phyloP scores from a whole-genome alignment of 352 stramenopile species.

The Globisporangium heterothallicum region DNA sequence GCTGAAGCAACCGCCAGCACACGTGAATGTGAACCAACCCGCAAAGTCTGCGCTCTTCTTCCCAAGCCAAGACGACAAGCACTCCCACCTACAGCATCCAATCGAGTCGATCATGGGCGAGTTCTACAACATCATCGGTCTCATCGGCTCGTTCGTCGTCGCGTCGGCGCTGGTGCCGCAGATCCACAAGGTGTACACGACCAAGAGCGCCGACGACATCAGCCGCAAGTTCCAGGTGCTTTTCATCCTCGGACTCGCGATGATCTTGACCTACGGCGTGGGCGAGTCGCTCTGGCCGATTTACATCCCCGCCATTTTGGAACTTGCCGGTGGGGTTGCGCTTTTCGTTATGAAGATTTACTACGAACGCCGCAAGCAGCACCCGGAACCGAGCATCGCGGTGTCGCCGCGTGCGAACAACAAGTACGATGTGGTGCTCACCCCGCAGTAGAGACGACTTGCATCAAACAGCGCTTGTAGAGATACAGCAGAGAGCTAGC shows the following conservation, averaged over 20 bases:
- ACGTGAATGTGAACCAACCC: too few relatives aligned
- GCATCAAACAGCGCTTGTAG: too few relatives aligned
- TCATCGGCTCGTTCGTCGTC: slow-evolving; percentile 59
- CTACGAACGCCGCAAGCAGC: slow-evolving; percentile 16
- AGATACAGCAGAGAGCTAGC: too few relatives aligned
- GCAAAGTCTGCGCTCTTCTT: too few relatives aligned
- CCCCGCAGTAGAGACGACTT: too few relatives aligned
- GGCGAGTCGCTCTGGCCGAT: slow-evolving; percentile 40
- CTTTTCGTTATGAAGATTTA: slow-evolving; percentile 31
- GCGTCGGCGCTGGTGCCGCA: slow-evolving; percentile 51
- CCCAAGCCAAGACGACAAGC: too few relatives aligned
- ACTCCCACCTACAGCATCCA: too few relatives aligned
- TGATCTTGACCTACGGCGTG: slow-evolving; percentile 33
- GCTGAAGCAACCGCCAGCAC: too few relatives aligned
- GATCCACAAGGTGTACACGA: slow-evolving; percentile 53
- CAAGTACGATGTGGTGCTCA: slow-evolving; percentile 10
- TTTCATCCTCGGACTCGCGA: slow-evolving; percentile 25
- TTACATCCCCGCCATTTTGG: slow-evolving; percentile 34
- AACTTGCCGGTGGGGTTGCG: slow-evolving; percentile 22
- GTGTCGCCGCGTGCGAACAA: slow-evolving; percentile 8
- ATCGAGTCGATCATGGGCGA: not conserved
- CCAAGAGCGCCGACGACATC: slow-evolving; percentile 41
- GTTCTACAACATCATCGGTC: slow-evolving; percentile 46
- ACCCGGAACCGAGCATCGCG: not conserved
- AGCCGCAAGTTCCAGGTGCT: slow-evolving; percentile 35